Evolutionary conservation across 192 early-diverging fungal genomes (phyloP), one percentile per base, ranked within the genome.

Genomic region (Ramicandelaber brevisporus): DNA sequence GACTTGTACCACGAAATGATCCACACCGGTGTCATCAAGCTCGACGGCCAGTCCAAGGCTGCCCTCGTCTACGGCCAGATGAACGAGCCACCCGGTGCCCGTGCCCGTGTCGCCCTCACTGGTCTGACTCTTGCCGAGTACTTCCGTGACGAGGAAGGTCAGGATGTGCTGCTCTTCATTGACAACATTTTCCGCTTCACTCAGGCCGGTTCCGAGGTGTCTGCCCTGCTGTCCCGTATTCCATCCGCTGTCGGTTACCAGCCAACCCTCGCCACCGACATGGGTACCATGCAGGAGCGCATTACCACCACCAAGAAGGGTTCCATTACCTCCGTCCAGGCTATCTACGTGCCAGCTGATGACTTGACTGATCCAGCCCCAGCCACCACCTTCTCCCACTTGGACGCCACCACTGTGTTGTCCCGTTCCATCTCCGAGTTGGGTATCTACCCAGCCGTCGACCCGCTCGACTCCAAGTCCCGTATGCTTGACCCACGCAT

Each of bases 101-200:
- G 87, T 81, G 87, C 87, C 37, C 83, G 87, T 79, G 87, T 93
- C 25, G 87, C 87, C 34, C 61, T 92, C 44, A 92, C 87, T 31
- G 87, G 87, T 37, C 62, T 96, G 50, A 96, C 89, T 48, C 80
- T 96, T 46, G 89, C 89, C 47, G 89, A 96, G 63, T 90, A 96
- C 67, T 96, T 96, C 84, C 86, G 89, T 80, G 89, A 96, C 64
- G 73, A 81, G 50, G 89, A 96, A 58, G 86, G 86, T 46, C 86
- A 96, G 68, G 89, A 96, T 53, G 89, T 96, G 71, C 68, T 96
- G 42, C 75, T 96, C 46, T 96, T 96, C 69, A 79, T 96, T 55
- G 89, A 96, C 77, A 96, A 96, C 76, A 90, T 96, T 78, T 96
- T 96, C 85, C 71, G 89, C 54, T 96, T 96, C 75, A 96, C 86